Evolutionary conservation across 805 yeast species (phyloP).

Genomic region (Metschnikowia similis): DNA sequence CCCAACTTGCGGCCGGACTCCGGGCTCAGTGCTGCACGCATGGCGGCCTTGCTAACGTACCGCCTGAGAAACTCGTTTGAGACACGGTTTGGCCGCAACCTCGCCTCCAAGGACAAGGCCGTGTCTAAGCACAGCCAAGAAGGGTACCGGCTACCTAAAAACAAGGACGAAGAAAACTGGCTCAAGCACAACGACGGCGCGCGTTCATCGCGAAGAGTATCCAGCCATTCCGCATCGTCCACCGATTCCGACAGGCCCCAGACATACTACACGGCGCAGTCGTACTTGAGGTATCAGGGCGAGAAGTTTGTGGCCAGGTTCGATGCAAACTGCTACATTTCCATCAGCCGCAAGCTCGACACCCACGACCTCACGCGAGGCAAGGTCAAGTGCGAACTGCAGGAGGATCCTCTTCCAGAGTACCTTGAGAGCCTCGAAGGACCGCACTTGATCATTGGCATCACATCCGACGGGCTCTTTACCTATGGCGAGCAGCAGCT

Average conservation of each 20-base stretch:
- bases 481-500: conserved; percentile 88
- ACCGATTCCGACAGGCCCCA: conserved; percentile 33
- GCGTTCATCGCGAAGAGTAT: conserved; percentile 10
- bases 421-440: conserved; percentile 59
- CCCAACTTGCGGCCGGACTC: conserved; percentile 63
- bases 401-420: conserved; percentile 32
- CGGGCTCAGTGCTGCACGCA: conserved; percentile 94
- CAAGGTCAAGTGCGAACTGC: conserved; percentile 39
- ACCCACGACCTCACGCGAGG: conserved; percentile 92
- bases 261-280: conserved; percentile 88
- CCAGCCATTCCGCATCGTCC: conserved; percentile 13
- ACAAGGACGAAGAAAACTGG: conserved; percentile 69
- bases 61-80: conserved; percentile 91
- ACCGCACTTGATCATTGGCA: conserved; percentile 85
- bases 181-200: conserved; percentile 86
- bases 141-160: conserved; percentile 39
- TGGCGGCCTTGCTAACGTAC: conserved; percentile 92
- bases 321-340: conserved; percentile 94
- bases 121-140: conserved; percentile 12
- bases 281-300: conserved; percentile 91
- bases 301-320: conserved; percentile 83
- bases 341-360: conserved; percentile 89
- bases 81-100: conserved; percentile 80
- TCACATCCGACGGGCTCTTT: conserved; percentile 87
- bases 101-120: conserved; percentile 19